These are phyloP conservation scores for Sordariomycetes sp. DNA, from an alignment of 2,329 filamentous ascomycete species.

Conservation along the genomic window DNA sequence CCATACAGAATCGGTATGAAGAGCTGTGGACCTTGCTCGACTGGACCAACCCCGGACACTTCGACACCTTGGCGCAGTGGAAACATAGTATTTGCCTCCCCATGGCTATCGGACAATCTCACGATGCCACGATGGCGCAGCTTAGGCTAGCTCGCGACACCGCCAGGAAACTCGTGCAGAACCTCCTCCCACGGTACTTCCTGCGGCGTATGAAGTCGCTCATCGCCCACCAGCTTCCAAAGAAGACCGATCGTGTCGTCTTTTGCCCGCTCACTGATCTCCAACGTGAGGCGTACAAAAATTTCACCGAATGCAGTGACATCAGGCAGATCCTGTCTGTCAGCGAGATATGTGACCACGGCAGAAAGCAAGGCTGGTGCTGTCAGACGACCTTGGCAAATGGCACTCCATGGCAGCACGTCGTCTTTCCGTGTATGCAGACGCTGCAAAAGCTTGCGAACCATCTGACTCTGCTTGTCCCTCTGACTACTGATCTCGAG, in stretches of 20 bases:
- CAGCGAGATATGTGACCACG: slow-evolving; percentile 58
- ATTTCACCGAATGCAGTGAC: slow-evolving; percentile 61
- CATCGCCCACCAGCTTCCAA: slow-evolving; percentile 86
- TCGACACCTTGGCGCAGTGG: slow-evolving; percentile 63
- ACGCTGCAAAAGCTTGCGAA: slow-evolving; percentile 83
- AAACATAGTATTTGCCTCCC: slow-evolving; percentile 68
- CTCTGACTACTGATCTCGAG: slow-evolving; percentile 48
- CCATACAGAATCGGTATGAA: slow-evolving; percentile 96
- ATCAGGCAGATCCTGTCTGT: slow-evolving; percentile 60
- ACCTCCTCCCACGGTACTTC: slow-evolving; percentile 83
- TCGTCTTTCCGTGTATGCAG: slow-evolving; percentile 78
- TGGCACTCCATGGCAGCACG: slow-evolving; percentile 57
- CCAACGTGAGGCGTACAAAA: slow-evolving; percentile 76
- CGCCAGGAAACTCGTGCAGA: slow-evolving; percentile 75
- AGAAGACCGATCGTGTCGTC: slow-evolving; percentile 88
- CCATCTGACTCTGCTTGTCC: slow-evolving; percentile 83
- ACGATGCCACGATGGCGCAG: slow-evolving; percentile 78
- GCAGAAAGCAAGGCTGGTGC: slow-evolving; percentile 67
- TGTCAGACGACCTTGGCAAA: slow-evolving; percentile 54
- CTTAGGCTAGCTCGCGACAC: slow-evolving; percentile 73
- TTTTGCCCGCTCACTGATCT: slow-evolving; percentile 84
- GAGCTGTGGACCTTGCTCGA: slow-evolving; percentile 94
- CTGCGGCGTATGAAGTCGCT: slow-evolving; percentile 86
- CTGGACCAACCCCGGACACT: slow-evolving; percentile 82
- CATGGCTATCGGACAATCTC: slow-evolving; percentile 79